Evolutionary conservation across 768 basidiomycete species (phyloP), one percentile per base, ranked within the genome.

Genomic region (Strobilomyces echinocephalus): DNA sequence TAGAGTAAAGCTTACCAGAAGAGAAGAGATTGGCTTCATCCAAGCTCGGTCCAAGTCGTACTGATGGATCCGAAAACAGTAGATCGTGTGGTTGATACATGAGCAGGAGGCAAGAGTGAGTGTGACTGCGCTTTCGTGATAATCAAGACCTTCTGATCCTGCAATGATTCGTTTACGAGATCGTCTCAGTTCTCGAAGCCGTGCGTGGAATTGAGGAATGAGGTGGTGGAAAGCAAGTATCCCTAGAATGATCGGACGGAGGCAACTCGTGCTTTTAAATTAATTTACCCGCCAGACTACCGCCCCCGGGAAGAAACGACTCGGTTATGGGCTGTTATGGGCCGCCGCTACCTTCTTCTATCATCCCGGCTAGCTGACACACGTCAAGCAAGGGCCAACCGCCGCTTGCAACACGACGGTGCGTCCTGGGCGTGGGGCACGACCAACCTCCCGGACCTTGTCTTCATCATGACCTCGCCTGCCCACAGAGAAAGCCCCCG

Each of bases 1-100:
- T 4, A 31, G 18, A 42, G 43, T 41, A n/a, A 33, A 4, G 28
- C 62, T 54, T 26, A 65, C 62, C 57, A 18, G 57, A 18, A 8
- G 63, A 65, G 26, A 49, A 7, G 8, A 16, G 0, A 9, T 24
- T 20, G 21, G 34, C 46, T 30, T 33, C 60, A 28, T 44, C 34
- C 6, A 65, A 24, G 5, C 2, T 0, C 9, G 49, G 51, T n/a
- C n/a, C n/a, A n/a, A n/a, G n/a, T 31, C 45, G 34, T 21, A 5
- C 18, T 34, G 10, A 0, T 44, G 52, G n/a, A 18, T 45, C 18
- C 15, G 33, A 51, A 40, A 45, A 43, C n/a, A 65, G 8, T 35
- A 46, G 20, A 42, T 50, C 36, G 4, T 54, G 8, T 20, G 12
- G 24, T 15, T 42, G 49, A 16, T 12, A 21, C 15, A 18, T n/a